Percentiles rank a stretch among this genome's conserved stretches.
phyloP scores from a whole-genome alignment of 225 moss, liverwort and hornwort genomes.

The Pseudisothecium myosuroides region DNA sequence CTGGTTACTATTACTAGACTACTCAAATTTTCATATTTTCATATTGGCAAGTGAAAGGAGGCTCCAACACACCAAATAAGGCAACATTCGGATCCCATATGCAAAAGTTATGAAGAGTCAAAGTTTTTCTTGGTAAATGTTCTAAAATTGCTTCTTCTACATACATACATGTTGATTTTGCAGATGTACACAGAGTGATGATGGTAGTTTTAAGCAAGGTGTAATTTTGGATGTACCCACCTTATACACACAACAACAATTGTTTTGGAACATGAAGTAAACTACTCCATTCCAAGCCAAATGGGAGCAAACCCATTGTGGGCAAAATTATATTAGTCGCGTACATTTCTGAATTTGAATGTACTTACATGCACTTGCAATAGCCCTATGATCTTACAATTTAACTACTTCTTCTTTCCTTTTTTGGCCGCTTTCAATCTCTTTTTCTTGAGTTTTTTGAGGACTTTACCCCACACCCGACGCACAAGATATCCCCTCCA shows the following conservation, averaged over 20 bases:
- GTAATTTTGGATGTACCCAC: neutral
- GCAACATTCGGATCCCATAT: fast-evolving
- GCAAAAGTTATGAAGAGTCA: neutral
- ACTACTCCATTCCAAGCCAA: neutral
- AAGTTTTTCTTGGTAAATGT: neutral
- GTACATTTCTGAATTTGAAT: neutral
- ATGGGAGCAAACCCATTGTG: neutral
- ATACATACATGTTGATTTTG: neutral
- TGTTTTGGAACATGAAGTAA: neutral
- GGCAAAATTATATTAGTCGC: neutral
- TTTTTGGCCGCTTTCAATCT: conserved; percentile 23
- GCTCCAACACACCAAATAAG: fast-evolving
- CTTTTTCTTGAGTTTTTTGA: conserved; percentile 47
- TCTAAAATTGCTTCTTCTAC: fast-evolving
- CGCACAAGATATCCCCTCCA: conserved; percentile 72
- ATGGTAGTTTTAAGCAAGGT: fast-evolving
- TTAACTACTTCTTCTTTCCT: conserved; percentile 22
- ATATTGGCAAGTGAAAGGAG: neutral
- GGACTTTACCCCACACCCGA: conserved; percentile 38
- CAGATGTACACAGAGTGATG: fast-evolving
- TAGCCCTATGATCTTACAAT: neutral
- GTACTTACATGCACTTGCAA: neutral
- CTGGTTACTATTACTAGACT: fast-evolving
- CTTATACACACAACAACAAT: neutral
- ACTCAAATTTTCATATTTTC: neutral